Evolutionary conservation across 345 rosid genomes (phyloP).

Genomic region (Jatropha curcas): DNA sequence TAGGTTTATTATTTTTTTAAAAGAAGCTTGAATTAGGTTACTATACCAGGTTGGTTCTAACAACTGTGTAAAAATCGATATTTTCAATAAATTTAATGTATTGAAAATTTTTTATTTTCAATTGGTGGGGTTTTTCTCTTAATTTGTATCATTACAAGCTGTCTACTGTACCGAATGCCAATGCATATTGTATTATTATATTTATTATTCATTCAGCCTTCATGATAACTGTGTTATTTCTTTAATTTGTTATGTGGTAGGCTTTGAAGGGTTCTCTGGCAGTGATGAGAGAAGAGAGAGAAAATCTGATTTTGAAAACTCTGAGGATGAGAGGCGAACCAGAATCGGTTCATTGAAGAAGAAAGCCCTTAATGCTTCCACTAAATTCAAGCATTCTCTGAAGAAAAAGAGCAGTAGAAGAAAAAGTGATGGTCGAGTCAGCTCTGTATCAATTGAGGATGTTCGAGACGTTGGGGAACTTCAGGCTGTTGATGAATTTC

Average conservation of each 20-base stretch:
- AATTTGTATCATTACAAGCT: not conserved
- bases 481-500: conserved; percentile 81
- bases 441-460: conserved; percentile 99
- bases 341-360: conserved; percentile 91
- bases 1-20: too few species aligned
- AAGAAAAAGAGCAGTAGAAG: conserved; percentile 82
- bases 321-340: conserved; percentile 97
- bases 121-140: not conserved
- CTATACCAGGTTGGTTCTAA: too few species aligned
- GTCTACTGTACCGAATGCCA: too few species aligned
- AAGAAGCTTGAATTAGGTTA: too few species aligned
- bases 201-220: not conserved
- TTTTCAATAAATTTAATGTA: too few species aligned
- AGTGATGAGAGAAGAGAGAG: conserved; percentile 94
- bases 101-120: not conserved
- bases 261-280: conserved; percentile 90
- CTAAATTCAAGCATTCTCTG: conserved; percentile 87
- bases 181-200: not conserved
- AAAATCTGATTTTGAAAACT: conserved; percentile 92
- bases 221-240: not conserved
- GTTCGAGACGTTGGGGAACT: conserved; percentile 87
- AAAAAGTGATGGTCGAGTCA: conserved; percentile 81
- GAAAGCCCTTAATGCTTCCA: conserved; percentile 88
- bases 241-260: conserved; percentile 33
- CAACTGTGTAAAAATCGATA: too few species aligned